A percentile compares a stretch with the other conserved stretches of the same genome.
Conservation (phyloP, 2,329 filamentous ascomycete species). For the Pyrenochaeta sp. region DNA sequence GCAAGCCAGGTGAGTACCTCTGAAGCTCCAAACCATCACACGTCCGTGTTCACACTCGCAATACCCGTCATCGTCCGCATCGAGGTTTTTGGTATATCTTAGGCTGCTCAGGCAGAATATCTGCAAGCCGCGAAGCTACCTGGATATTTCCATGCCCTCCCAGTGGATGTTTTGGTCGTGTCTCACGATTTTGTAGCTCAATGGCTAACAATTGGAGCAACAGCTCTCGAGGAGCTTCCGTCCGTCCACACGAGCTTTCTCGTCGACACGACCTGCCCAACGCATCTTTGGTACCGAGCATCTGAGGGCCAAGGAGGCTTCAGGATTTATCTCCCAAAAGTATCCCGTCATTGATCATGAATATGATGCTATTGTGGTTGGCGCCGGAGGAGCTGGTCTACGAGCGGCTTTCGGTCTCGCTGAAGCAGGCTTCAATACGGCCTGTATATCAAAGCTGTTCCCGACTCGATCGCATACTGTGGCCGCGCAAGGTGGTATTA, state of each 20-base stretch:
- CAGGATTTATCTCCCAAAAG: constrained; percentile 84
- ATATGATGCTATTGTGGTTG: constrained; percentile 96
- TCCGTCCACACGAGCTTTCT: constrained; percentile 80
- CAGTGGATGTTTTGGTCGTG: not conserved
- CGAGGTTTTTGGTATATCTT: constrained; percentile 35
- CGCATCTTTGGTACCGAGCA: constrained; percentile 86
- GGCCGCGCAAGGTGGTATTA: constrained; percentile 80
- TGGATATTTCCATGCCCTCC: not conserved
- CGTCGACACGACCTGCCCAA: constrained; percentile 82
- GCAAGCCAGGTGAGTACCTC: constrained; percentile 47
- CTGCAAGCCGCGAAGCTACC: constrained; percentile 4
- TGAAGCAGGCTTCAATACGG: constrained; percentile 89
- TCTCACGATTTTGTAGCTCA: constrained; percentile 11
- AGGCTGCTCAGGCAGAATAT: constrained; percentile 18
- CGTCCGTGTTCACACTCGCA: constrained; percentile 16
- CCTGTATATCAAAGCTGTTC: constrained; percentile 86
- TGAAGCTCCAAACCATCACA: constrained; percentile 17
- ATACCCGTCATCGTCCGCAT: constrained; percentile 34
- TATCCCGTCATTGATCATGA: constrained; percentile 99
- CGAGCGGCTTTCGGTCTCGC: constrained; percentile 86
- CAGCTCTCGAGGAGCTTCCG: constrained; percentile 72
- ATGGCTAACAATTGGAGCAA: constrained; percentile 39
- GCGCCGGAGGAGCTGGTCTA: constrained; percentile 81
- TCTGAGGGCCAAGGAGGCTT: constrained; percentile 91
- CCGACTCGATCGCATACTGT: constrained; percentile 87